Evolutionary conservation across 345 rosid species (phyloP).

Genomic region (Pseudoturritis turrita): DNA sequence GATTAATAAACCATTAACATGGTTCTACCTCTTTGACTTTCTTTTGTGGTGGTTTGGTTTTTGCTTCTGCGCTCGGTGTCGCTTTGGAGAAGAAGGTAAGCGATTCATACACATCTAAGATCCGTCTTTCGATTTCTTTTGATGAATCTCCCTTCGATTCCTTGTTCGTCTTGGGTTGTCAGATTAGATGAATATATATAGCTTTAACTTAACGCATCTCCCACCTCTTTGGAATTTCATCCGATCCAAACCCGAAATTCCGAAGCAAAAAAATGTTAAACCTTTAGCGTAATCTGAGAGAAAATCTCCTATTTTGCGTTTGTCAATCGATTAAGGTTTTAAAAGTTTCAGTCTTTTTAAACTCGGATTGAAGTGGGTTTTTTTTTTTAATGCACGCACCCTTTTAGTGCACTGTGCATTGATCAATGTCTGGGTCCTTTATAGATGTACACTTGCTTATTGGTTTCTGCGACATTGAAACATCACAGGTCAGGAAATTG

Average conservation of each 20-base stretch:
- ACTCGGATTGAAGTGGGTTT: background rate
- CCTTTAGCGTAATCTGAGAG: background rate
- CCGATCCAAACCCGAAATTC: background rate
- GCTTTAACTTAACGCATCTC: background rate
- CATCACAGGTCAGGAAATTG: background rate
- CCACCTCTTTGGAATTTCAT: background rate
- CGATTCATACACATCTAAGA: slow-evolving; percentile 14
- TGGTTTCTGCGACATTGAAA: background rate
- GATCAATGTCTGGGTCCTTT: too few species aligned
- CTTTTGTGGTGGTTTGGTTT: background rate
- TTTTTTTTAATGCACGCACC: background rate
- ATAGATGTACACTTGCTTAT: background rate
- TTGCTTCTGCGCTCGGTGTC: background rate
- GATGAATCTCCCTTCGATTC: background rate
- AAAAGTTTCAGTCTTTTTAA: background rate
- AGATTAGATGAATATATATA: background rate
- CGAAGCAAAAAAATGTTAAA: background rate
- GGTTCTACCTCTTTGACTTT: too few species aligned
- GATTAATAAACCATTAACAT: too few species aligned
- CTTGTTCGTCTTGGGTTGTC: background rate
- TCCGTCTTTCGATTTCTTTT: background rate
- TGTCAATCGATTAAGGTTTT: background rate
- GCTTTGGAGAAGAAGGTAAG: slow-evolving; percentile 10
- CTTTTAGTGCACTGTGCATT: background rate
- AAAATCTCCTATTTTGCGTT: background rate